phyloP scores from a whole-genome alignment of 2,329 filamentous ascomycete species.

The Mariannaea elegans region DNA sequence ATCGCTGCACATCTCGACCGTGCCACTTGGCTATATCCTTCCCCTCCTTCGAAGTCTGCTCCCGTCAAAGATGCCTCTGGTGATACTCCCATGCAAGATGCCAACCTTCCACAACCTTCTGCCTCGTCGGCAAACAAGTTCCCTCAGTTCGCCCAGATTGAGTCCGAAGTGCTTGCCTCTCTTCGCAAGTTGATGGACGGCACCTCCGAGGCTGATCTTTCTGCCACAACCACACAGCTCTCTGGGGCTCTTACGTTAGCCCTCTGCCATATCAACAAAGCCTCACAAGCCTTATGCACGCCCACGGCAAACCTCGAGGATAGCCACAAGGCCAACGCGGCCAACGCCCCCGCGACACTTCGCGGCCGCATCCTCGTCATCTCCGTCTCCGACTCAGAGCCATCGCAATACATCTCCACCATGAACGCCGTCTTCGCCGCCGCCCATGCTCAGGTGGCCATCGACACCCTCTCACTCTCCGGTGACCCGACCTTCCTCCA shows the following conservation, averaged over 20 bases:
- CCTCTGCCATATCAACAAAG: slow-evolving; percentile 89
- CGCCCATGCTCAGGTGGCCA: slow-evolving; percentile 84
- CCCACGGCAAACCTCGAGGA: slow-evolving; percentile 57
- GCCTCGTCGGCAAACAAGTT: slow-evolving; percentile 81
- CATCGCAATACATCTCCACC: slow-evolving; percentile 94
- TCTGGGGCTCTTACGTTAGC: slow-evolving; percentile 91
- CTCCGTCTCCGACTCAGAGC: slow-evolving; percentile 84
- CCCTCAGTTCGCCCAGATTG: slow-evolving; percentile 87
- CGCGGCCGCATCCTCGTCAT: slow-evolving; percentile 81
- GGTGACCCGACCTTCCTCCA: slow-evolving; percentile 92
- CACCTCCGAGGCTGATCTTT: slow-evolving; percentile 72
- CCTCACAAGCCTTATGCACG: slow-evolving; percentile 70
- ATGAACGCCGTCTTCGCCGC: slow-evolving; percentile 99
- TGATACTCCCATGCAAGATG: slow-evolving; percentile 67
- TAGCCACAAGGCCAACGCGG: slow-evolving; percentile 44
- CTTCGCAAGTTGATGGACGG: slow-evolving; percentile 76
- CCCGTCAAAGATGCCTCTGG: slow-evolving; percentile 48
- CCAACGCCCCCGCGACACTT: slow-evolving; percentile 43
- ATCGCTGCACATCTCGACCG: slow-evolving; percentile 89
- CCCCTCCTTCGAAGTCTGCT: slow-evolving; percentile 44
- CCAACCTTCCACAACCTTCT: slow-evolving; percentile 44
- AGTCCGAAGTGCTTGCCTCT: slow-evolving; percentile 79
- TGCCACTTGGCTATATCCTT: slow-evolving; percentile 89
- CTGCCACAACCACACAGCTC: slow-evolving; percentile 84
- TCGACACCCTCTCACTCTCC: slow-evolving; percentile 89